Percentiles rank a stretch among this genome's conserved stretches.
phyloP scores from a whole-genome alignment of 768 basidiomycete genomes.

The Chalciporus chontae region DNA sequence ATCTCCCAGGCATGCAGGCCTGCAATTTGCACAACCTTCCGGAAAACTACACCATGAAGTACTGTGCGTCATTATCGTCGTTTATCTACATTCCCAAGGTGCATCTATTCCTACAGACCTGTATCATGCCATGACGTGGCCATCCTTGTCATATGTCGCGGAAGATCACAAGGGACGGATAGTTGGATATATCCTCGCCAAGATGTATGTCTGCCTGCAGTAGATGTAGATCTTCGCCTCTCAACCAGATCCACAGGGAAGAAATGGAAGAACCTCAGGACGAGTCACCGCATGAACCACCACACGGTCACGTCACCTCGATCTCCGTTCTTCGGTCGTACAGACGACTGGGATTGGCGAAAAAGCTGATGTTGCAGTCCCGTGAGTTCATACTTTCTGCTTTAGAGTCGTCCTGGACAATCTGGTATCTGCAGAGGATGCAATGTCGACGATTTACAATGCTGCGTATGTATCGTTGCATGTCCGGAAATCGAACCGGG shows the following conservation, averaged over 20 bases:
- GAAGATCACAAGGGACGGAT: conserved; percentile 86
- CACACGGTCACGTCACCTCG: conserved; percentile 93
- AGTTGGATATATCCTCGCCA: conserved; percentile 94
- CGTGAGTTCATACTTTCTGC: conserved; percentile 50
- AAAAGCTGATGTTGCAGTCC: conserved; percentile 89
- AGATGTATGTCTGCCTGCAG: conserved; percentile 62
- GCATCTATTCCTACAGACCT: conserved; percentile 55
- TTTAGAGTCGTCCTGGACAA: background rate
- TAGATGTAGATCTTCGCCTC: conserved; percentile 18
- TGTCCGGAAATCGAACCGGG: conserved; percentile 92
- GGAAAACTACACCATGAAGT: conserved; percentile 84
- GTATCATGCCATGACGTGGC: conserved; percentile 90
- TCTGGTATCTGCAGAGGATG: conserved; percentile 58
- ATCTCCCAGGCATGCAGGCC: conserved; percentile 90
- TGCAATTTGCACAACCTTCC: conserved; percentile 92
- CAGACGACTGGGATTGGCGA: conserved; percentile 87
- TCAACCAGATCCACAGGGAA: conserved; percentile 48
- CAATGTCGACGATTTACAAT: conserved; percentile 86
- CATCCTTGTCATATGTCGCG: conserved; percentile 88
- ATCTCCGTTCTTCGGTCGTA: conserved; percentile 92
- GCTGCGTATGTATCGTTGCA: conserved; percentile 85
- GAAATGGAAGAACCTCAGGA: conserved; percentile 42
- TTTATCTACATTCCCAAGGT: background rate
- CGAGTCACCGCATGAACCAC: conserved; percentile 47
- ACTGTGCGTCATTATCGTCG: conserved; percentile 45